Evolutionary conservation across 441 rosid genomes (phyloP).

Genomic region (Kokia cookei): DNA sequence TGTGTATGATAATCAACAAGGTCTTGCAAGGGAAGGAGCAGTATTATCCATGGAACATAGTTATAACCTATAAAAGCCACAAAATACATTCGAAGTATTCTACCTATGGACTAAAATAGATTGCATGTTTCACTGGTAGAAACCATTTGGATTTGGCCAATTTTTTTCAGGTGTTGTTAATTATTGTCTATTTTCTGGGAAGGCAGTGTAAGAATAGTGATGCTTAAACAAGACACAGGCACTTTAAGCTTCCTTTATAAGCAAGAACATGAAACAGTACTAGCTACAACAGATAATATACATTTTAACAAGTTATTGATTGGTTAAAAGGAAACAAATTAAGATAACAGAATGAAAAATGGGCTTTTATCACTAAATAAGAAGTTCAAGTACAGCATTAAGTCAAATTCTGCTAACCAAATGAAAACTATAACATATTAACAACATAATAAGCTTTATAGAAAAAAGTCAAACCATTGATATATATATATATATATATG

Average conservation of each 20-base stretch:
- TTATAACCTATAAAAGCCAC: background rate
- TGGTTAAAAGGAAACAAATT: background rate
- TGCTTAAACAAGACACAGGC: background rate
- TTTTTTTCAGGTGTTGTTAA: background rate
- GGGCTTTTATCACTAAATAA: background rate
- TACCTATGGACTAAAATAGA: background rate
- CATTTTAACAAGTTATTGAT: background rate
- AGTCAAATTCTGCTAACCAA: background rate
- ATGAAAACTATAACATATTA: background rate
- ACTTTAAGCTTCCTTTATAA: constrained; percentile 1
- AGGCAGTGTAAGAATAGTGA: background rate
- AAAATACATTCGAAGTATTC: background rate
- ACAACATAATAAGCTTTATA: background rate
- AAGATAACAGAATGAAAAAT: background rate
- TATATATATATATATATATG: background rate
- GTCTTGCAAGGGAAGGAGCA: background rate
- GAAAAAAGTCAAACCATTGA: background rate
- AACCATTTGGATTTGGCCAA: background rate
- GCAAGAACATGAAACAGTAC: background rate
- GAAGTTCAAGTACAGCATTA: background rate
- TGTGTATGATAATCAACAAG: background rate
- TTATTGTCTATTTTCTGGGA: background rate
- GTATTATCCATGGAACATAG: background rate
- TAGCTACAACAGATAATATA: background rate
- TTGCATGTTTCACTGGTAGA: background rate